These are phyloP conservation scores for Xanthoconium purpureum DNA, from an alignment of 768 basidiomycete genomes.

Conservation along the genomic window DNA sequence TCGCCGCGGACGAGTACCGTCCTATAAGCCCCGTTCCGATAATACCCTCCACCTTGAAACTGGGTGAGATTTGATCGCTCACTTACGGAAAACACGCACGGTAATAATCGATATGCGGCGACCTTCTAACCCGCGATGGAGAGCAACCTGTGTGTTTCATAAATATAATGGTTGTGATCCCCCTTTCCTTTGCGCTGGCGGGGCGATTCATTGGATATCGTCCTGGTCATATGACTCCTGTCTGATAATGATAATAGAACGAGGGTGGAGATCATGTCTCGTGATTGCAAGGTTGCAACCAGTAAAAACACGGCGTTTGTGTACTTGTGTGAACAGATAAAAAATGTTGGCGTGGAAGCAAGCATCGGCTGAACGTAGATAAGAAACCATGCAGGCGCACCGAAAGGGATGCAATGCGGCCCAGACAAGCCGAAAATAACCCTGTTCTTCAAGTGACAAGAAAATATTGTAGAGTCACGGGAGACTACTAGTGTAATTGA, in stretches of 20 bases:
- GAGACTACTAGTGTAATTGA: neutral
- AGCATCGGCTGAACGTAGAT: neutral
- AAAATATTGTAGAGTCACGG: neutral
- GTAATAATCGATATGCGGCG: constrained; percentile 63
- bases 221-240: too few relatives aligned
- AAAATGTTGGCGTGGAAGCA: neutral
- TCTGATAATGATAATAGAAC: too few relatives aligned
- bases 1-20: constrained; percentile 59
- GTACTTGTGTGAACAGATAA: neutral
- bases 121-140: constrained; percentile 52
- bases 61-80: neutral
- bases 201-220: neutral
- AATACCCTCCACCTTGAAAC: constrained; percentile 43
- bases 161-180: constrained; percentile 24
- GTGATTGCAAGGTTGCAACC: neutral
- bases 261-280: neutral
- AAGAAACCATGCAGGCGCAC: neutral
- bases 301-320: neutral
- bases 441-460: neutral
- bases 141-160: neutral
- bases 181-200: constrained; percentile 10
- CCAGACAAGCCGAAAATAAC: neutral
- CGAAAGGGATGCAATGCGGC: neutral
- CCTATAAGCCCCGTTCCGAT: constrained; percentile 60
- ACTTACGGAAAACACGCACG: constrained; percentile 24